Percentiles rank a stretch among this genome's conserved stretches.
Evolutionary conservation across 1,284 basidiomycete genomes (phyloP).

Genomic region (Wolfiporia cocos): DNA sequence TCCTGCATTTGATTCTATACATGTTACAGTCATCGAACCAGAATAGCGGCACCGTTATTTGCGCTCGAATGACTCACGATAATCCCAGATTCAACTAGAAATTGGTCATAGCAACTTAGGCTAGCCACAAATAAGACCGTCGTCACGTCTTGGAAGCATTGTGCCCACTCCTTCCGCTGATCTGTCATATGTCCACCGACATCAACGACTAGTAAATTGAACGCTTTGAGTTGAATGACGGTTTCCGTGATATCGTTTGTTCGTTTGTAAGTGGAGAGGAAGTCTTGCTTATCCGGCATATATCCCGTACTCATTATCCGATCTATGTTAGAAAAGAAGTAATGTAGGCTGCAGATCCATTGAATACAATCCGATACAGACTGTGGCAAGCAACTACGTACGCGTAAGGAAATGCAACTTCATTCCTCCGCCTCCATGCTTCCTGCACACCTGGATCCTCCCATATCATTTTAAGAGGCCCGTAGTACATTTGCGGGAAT

Average conservation of each 20-base stretch:
- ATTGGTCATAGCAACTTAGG: constrained; percentile 87
- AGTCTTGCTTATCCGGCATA: constrained; percentile 75
- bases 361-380: no score
- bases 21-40: constrained; percentile 1
- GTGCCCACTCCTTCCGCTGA: constrained; percentile 86
- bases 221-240: constrained; percentile 67
- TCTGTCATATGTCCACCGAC: constrained; percentile 90
- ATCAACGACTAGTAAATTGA: constrained; percentile 84
- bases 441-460: constrained; percentile 68
- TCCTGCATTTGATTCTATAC: constrained; percentile 94
- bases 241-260: constrained; percentile 96
- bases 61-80: constrained; percentile 48
- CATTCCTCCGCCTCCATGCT: constrained; percentile 74
- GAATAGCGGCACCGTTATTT: no score
- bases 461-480: constrained; percentile 75
- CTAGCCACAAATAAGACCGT: constrained; percentile 86
- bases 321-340: constrained; percentile 76
- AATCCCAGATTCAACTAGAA: constrained; percentile 89
- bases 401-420: constrained; percentile 89
- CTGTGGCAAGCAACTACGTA: constrained; percentile 35
- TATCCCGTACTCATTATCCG: constrained; percentile 75
- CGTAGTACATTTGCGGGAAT: constrained; percentile 61
- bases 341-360: constrained; percentile 56
- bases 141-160: constrained; percentile 83
- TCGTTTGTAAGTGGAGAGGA: constrained; percentile 80